phyloP scores from a whole-genome alignment of 169 alveolate genomes.

The Cryptosporidium felis region DNA sequence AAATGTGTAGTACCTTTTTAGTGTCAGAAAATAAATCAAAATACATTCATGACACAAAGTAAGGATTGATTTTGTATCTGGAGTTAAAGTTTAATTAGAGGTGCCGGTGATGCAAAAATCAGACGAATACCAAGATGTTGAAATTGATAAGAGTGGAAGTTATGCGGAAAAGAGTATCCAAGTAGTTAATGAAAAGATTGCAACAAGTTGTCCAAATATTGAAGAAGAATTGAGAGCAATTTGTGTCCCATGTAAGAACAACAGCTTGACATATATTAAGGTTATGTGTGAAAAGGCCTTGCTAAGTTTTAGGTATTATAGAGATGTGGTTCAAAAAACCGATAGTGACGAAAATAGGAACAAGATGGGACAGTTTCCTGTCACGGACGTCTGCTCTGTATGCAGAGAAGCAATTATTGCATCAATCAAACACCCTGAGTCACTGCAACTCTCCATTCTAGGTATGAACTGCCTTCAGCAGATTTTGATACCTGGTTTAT shows the following conservation, averaged over 20 bases:
- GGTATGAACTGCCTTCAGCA: conserved; percentile 66
- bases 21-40: too few relatives aligned
- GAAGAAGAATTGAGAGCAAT: conserved; percentile 68
- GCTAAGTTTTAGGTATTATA: conserved; percentile 50
- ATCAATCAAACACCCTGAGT: conserved; percentile 17
- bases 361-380: conserved; percentile 12
- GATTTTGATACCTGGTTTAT: conserved; percentile 51
- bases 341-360: background rate
- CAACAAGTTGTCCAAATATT: conserved; percentile 65
- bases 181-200: too few relatives aligned
- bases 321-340: conserved; percentile 24
- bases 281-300: conserved; percentile 62
- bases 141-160: too few relatives aligned
- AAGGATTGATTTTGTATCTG: too few relatives aligned
- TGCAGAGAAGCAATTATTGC: conserved; percentile 62
- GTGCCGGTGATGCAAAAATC: too few relatives aligned
- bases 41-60: too few relatives aligned
- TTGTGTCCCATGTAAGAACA: conserved; percentile 35
- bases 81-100: too few relatives aligned
- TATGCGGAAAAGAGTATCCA: too few relatives aligned
- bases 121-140: too few relatives aligned
- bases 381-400: conserved; percentile 55
- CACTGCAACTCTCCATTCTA: background rate
- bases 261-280: conserved; percentile 29
- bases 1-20: too few relatives aligned